phyloP scores from a whole-genome alignment of 2,329 filamentous ascomycete species.

The Cryphonectria radicalis region DNA sequence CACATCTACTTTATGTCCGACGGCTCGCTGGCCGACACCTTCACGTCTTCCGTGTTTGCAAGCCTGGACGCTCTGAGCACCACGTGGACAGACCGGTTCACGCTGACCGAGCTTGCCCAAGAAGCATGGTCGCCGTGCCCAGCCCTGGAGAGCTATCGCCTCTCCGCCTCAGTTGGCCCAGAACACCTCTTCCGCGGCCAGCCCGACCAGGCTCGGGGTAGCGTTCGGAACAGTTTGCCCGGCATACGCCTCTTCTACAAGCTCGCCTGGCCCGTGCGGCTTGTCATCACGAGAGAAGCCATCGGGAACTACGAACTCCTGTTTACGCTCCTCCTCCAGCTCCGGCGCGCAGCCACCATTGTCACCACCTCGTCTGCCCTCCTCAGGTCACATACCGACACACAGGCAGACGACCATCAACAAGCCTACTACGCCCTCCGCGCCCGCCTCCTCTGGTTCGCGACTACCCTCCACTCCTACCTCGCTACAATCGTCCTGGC shows the following conservation, averaged over 20 bases:
- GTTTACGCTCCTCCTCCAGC: slow-evolving; percentile 77
- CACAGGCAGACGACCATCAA: slow-evolving; percentile 48
- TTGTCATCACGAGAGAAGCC: slow-evolving; percentile 71
- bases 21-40: slow-evolving; percentile 66
- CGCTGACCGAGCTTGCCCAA: slow-evolving; percentile 77
- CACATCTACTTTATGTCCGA: slow-evolving; percentile 78
- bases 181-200: slow-evolving; percentile 42
- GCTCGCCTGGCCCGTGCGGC: slow-evolving; percentile 68
- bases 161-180: slow-evolving; percentile 61
- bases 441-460: slow-evolving; percentile 77
- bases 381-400: slow-evolving; percentile 59
- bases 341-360: slow-evolving; percentile 70
- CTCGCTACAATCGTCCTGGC: slow-evolving; percentile 73
- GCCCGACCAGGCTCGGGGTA: slow-evolving; percentile 54
- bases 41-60: slow-evolving; percentile 73
- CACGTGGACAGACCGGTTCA: slow-evolving; percentile 80
- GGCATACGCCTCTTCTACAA: slow-evolving; percentile 70
- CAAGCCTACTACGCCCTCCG: slow-evolving; percentile 64
- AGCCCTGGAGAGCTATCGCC: slow-evolving; percentile 61
- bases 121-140: slow-evolving; percentile 62
- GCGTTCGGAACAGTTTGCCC: slow-evolving; percentile 64
- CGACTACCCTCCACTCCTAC: slow-evolving; percentile 74
- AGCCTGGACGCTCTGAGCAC: slow-evolving; percentile 66
- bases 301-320: slow-evolving; percentile 71
- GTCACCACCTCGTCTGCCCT: slow-evolving; percentile 58